Percentiles rank a stretch among this genome's conserved stretches.
Evolutionary conservation across 2,329 filamentous ascomycete species (phyloP).

Genomic region (Nannizzia gypsea): DNA sequence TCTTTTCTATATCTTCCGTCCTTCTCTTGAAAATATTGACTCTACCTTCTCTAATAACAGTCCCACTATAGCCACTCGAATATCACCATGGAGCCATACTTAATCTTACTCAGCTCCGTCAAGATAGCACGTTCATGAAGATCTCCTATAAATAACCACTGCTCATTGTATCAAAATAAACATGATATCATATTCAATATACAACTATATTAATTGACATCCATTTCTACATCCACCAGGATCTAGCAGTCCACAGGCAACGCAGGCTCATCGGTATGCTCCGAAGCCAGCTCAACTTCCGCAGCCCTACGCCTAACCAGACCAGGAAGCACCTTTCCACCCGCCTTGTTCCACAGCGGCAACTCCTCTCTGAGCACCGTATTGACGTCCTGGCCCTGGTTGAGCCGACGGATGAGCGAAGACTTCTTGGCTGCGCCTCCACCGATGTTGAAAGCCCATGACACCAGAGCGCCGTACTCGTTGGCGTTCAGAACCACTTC

Average conservation of each 20-base stretch:
- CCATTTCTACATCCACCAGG: not conserved
- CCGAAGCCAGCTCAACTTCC: conserved; percentile 35
- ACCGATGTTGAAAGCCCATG: conserved; percentile 33
- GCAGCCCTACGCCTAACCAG: conserved; percentile 35
- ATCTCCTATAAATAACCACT: no score
- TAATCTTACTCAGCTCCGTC: no score
- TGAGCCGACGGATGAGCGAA: conserved; percentile 34
- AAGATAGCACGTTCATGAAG: no score
- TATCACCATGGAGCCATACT: no score
- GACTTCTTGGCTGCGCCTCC: conserved; percentile 33
- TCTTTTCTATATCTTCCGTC: no score
- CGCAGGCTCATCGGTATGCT: conserved; percentile 9
- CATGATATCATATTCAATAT: no score
- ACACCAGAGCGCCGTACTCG: conserved; percentile 43
- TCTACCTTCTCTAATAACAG: no score
- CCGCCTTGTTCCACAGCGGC: conserved; percentile 38
- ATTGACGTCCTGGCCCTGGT: conserved; percentile 32
- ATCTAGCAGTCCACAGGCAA: conserved; percentile 7
- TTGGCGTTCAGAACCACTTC: conserved; percentile 37
- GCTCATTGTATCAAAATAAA: no score
- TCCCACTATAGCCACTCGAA: no score
- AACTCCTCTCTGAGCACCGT: conserved; percentile 36
- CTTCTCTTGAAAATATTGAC: no score
- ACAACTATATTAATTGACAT: no score
- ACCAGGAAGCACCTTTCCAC: conserved; percentile 30